Base-by-base conservation (phyloP, 371 early-diverging fungal species). In the Lichtheimia corymbifera region DNA sequence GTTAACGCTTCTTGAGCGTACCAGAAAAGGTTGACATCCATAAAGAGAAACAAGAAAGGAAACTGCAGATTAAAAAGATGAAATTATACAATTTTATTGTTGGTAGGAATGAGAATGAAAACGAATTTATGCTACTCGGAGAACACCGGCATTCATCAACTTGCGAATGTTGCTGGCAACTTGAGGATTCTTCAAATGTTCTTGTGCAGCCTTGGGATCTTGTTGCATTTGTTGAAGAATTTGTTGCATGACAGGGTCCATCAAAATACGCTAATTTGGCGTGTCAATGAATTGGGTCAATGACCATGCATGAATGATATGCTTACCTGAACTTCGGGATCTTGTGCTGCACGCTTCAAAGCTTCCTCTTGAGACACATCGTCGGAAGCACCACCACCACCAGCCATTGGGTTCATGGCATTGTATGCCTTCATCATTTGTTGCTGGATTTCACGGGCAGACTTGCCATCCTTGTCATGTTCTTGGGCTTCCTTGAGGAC, bases 161-260 rank as follows among this genome's bases (percentile, higher is more conserved):
- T 90, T 94, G 70, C 94, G 93, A 71, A 98, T 88, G 76, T 97
- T 98, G 61, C 86, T 85, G n/a, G 97, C 94, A 45, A 98, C 87
- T 41, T 76, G 79, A 13, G 97, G 97, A 85, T 97, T 97, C 88
- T 94, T 93, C 84, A 98, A 65, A 64, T 81, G 82, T 61, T 94
- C 96, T 66, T 88, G 92, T 24, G 90, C 90, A 35, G 99, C 97
- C 61, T 83, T 78, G 17, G 99, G 99, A 72, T 98, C 93, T 60
- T 88, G 83, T 75, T 96, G 94, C 97, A 97, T 97, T 79, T 97
- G 97, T 73, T 93, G 91, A 63, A 98, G 85, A 63, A 98, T 97
- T 72, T 86, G 84, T 70, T 93, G 91, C 99, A 98, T 98, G 56
- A 93, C 90, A 11, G 99, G 99, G 74, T 98, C 98, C 45, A 73